Conservation (phyloP, 1,284 basidiomycete species). For the Polyporus tsugae region DNA sequence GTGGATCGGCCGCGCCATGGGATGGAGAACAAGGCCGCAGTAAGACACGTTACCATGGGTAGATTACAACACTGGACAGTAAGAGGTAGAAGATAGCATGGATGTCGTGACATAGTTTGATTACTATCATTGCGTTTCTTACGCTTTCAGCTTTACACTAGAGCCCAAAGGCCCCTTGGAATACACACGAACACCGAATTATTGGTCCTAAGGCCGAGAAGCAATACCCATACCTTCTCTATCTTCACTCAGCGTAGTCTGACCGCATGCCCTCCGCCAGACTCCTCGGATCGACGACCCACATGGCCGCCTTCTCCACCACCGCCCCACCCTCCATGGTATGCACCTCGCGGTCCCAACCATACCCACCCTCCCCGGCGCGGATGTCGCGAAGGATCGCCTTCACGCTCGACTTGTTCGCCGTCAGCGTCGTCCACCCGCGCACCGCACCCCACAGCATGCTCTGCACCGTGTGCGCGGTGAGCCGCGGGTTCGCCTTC, state of each 20-base stretch:
- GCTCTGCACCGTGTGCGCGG: slow-evolving; percentile 75
- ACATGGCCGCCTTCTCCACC: slow-evolving; percentile 60
- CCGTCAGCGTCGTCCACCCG: slow-evolving; percentile 85
- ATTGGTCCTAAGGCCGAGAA: no score
- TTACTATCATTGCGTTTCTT: no score
- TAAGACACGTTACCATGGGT: no score
- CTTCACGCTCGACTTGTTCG: slow-evolving; percentile 79
- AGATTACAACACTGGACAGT: no score
- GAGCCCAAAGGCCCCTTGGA: no score
- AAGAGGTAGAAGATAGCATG: no score
- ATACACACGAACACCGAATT: no score
- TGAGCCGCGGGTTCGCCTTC: slow-evolving; percentile 64
- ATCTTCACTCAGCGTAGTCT: slow-evolving; percentile 34
- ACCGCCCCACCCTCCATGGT: slow-evolving; percentile 23
- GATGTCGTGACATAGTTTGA: no score
- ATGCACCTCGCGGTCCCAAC: slow-evolving; percentile 21
- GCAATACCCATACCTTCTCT: no score
- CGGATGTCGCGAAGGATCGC: slow-evolving; percentile 71
- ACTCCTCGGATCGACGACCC: slow-evolving; percentile 79
- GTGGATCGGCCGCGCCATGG: no score
- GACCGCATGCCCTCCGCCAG: slow-evolving; percentile 75
- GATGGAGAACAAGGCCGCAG: no score
- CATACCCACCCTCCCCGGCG: slow-evolving; percentile 41
- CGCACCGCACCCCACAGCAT: slow-evolving; percentile 71
- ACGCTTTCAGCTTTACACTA: no score